Base-by-base conservation (phyloP, 169 alveolate genomes). In the Miamiensis avidus region DNA sequence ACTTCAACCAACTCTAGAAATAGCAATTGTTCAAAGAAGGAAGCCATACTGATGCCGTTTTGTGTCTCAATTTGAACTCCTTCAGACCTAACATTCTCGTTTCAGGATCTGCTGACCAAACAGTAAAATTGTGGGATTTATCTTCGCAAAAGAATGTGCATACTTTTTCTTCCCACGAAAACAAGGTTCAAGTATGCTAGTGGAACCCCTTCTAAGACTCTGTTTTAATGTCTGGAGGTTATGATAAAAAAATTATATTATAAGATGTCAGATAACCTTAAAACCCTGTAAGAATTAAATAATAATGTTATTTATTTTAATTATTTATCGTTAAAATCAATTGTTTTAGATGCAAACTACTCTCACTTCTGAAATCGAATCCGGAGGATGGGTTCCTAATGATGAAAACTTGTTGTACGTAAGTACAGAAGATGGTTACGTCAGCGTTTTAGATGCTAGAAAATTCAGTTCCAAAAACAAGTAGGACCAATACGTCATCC, bases 101-200 rank as follows among this genome's bases (percentile, higher is more conserved):
- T 30, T 93, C 97, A 29, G 96, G 97, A 29, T 93, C 96, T 4
- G 98, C 97, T 4, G 98, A 96, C 88, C 88, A 86, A 74, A 91
- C 94, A 29, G 95, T 94, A 28, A 93, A 93, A 89, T 81, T 96
- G 25, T 96, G 98, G 98, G 98, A 96, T 90, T 82, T 96, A 69
- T 84, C 84, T 69, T 85, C 91, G 31, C 31, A 91, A 26, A 82
- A 86, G 64, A 93, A 97, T 76, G 83, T 86, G n/a, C 85, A 86
- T 65, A 91, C 93, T n/a, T 88, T 87, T 77, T 89, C 81, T 34
- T 90, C 91, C 64, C 98, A 96, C 82, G 90, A 83, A 75, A 95
- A 89, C 74, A 93, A 93, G 86, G 97, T 96, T 31, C 93, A 96
- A 90, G 83, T 87, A 27, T 93, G 91, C 6, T 90, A 89, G 84